Evolutionary conservation across 768 basidiomycete genomes (phyloP).

Genomic region (Wakefieldia striispora): DNA sequence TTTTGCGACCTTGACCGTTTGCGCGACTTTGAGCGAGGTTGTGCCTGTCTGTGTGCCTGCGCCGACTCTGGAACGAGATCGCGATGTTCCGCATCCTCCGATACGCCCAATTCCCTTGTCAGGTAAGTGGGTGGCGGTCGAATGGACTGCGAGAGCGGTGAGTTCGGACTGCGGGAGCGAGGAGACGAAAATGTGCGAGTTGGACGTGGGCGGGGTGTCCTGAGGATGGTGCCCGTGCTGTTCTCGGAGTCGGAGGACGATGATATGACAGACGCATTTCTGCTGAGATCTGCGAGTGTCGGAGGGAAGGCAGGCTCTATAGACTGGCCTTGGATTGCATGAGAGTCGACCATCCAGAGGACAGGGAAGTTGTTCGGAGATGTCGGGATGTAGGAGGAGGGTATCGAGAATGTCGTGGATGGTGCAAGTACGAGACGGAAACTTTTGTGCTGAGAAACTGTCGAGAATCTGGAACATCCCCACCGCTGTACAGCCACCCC

Average conservation of each 20-base stretch:
- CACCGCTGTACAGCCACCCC: conserved; percentile 22
- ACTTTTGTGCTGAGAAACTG: conserved; percentile 12
- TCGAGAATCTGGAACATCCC: conserved; percentile 6
- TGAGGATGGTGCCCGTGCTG: conserved; percentile 37
- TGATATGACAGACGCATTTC: conserved; percentile 76
- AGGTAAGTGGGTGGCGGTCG: conserved; percentile 54
- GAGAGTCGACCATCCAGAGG: conserved; percentile 6
- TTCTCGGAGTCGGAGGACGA: conserved; percentile 59
- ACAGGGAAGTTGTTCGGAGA: too few relatives aligned
- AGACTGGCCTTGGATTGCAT: too few relatives aligned
- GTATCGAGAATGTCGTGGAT: neutral
- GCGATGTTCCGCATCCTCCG: conserved; percentile 24
- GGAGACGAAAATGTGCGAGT: conserved; percentile 64
- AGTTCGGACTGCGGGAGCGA: conserved; percentile 51
- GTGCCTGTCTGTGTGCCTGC: conserved; percentile 8
- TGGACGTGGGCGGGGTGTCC: conserved; percentile 50
- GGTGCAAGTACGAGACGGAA: neutral
- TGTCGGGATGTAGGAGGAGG: too few relatives aligned
- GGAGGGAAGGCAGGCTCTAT: conserved; percentile 27
- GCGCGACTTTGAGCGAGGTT: conserved; percentile 40
- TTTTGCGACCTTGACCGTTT: conserved; percentile 41
- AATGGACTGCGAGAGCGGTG: conserved; percentile 34
- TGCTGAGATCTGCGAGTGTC: conserved; percentile 62
- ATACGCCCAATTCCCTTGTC: conserved; percentile 52
- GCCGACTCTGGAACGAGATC: conserved; percentile 12